A percentile compares a stretch with the other conserved stretches of the same genome.
phyloP scores from a whole-genome alignment of 225 moss, liverwort and hornwort species.

The Asterella californica region DNA sequence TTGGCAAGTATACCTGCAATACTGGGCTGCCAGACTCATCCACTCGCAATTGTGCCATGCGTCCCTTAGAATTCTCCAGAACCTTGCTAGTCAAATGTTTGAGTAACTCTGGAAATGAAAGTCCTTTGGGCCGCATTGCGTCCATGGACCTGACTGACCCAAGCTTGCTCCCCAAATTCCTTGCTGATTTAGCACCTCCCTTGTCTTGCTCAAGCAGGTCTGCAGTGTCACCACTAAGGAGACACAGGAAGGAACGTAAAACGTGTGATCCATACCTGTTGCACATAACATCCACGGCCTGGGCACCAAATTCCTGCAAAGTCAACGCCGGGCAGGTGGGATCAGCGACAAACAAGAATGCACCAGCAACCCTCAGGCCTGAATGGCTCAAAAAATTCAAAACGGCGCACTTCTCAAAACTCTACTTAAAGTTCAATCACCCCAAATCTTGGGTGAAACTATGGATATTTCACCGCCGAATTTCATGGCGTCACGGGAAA shows the following conservation, averaged over 20 bases:
- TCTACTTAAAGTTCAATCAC: no score
- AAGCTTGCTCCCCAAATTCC: slow-evolving; percentile 64
- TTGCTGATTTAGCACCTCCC: slow-evolving; percentile 46
- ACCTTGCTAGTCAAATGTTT: slow-evolving; percentile 63
- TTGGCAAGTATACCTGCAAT: slow-evolving; percentile 52
- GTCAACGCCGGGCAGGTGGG: neutral
- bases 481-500: no score
- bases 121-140: slow-evolving; percentile 50
- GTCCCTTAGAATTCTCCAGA: slow-evolving; percentile 56
- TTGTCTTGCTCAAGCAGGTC: slow-evolving; percentile 52
- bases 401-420: no score
- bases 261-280: slow-evolving; percentile 97
- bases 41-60: slow-evolving; percentile 60
- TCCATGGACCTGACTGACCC: slow-evolving; percentile 55
- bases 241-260: slow-evolving; percentile 71
- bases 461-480: no score
- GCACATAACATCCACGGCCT: slow-evolving; percentile 67
- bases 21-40: slow-evolving; percentile 84
- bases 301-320: slow-evolving; percentile 53
- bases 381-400: no score
- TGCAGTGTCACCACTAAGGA: slow-evolving; percentile 72
- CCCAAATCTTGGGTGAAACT: no score
- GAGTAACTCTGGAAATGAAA: slow-evolving; percentile 62
- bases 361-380: no score
- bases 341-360: no score